Evolutionary conservation across 148 eudicot genomes (phyloP), one percentile per base, ranked within the genome.

Genomic region (Pharnaceum exiguum): DNA sequence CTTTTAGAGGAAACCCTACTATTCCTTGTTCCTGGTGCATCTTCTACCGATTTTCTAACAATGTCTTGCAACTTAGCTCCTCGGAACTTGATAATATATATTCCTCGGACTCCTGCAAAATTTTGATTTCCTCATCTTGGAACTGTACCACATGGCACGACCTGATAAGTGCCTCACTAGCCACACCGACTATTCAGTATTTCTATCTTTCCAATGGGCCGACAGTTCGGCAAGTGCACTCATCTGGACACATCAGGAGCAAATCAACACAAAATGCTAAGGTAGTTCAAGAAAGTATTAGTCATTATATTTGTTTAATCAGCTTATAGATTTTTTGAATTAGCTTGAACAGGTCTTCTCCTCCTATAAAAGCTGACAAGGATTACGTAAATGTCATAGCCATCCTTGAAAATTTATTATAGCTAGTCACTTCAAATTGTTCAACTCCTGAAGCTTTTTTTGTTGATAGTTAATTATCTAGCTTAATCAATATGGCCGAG

Each of bases 331-430:
- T 28, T 38, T 30, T 18, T 57, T 15, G 29, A 2, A 22, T 17
- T 10, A 21, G 26, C 40, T 25, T 68, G 25, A 45, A 44, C 37
- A 51, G 17, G 17, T n/a, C 9, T 35, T 28, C 21, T 70, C 55
- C 38, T 39, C 58, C 72, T 67, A 63, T 76, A 67, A 67, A 76
- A 51, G 60, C n/a, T n/a, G 44, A 46, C 48, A 24, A 12, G 48
- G 29, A 38, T 2, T 42, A 28, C 28, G 42, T 45, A 21, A 31
- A 46, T 7, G 42, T n/a, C n/a, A 17, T 56, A 10, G 50, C 57
- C 70, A 63, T 5, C 44, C 17, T 7, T 50, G 18, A 45, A 51
- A 36, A 42, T 0, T 40, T 45, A 53, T 45, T 21, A 51, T 31
- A 51, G 29, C 15, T 24, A 51, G 51, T 48, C 3, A 24, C 31